Evolutionary conservation across 1,284 basidiomycete species (phyloP).

Genomic region (Rhodotorula sp.): DNA sequence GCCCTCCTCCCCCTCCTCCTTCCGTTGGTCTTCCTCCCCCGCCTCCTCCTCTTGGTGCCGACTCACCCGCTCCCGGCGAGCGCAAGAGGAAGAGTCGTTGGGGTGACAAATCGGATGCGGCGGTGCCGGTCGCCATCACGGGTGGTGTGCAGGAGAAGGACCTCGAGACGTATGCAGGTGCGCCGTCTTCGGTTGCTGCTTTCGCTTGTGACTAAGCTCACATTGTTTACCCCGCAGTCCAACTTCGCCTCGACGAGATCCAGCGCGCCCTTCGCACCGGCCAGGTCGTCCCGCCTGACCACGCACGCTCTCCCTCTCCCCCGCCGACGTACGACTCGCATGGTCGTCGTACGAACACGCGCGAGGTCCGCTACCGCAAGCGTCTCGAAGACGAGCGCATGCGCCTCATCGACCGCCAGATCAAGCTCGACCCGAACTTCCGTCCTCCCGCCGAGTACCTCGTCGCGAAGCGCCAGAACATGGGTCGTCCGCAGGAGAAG

Average conservation of each 20-base stretch:
- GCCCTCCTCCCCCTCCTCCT: constrained; percentile 29
- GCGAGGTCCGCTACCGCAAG: constrained; percentile 95
- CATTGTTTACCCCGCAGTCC: constrained; percentile 57
- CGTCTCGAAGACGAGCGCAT: constrained; percentile 93
- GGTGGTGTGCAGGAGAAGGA: constrained; percentile 87
- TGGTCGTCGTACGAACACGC: constrained; percentile 95
- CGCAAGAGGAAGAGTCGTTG: constrained; percentile 92
- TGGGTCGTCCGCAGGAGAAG: constrained; percentile 88
- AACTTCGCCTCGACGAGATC: constrained; percentile 93
- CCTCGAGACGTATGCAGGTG: constrained; percentile 73
- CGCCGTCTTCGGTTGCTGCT: neutral
- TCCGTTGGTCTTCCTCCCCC: constrained; percentile 10
- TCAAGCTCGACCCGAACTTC: constrained; percentile 97
- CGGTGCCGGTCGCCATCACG: constrained; percentile 85
- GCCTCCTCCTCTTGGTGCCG: constrained; percentile 1
- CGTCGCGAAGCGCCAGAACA: constrained; percentile 74
- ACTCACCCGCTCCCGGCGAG: constrained; percentile 30
- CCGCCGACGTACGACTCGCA: constrained; percentile 96
- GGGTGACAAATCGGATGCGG: constrained; percentile 75
- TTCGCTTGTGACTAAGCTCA: neutral
- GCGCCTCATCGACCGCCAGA: constrained; percentile 85
- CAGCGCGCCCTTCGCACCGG: constrained; percentile 89
- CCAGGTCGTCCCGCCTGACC: constrained; percentile 90
- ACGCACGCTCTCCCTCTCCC: constrained; percentile 80
- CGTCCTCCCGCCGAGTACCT: constrained; percentile 94